phyloP scores from a whole-genome alignment of 208 protist species.

The Novymonas esmeraldas region DNA sequence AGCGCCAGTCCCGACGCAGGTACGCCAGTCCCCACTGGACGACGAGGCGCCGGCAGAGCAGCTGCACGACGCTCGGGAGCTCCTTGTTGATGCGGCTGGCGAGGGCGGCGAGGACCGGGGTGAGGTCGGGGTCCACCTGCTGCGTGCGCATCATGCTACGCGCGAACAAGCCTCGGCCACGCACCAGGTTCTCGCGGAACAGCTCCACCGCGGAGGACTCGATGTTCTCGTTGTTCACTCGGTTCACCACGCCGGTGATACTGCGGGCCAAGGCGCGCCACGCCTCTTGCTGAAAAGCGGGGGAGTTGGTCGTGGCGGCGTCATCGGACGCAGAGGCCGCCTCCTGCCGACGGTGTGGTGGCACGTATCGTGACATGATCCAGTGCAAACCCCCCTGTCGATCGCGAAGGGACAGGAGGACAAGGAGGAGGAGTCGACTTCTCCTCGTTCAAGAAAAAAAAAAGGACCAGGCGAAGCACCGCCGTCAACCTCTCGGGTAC shows the following conservation, averaged over 20 bases:
- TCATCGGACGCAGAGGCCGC: slow-evolving; percentile 28
- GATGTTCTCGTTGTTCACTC: slow-evolving; percentile 95
- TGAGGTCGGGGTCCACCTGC: slow-evolving; percentile 94
- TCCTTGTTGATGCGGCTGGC: slow-evolving; percentile 97
- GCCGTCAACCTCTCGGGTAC: too few relatives aligned
- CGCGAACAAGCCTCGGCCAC: slow-evolving; percentile 96
- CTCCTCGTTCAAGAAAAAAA: too few relatives aligned
- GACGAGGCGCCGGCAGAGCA: slow-evolving; percentile 94
- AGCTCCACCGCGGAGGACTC: slow-evolving; percentile 94
- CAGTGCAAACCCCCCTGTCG: too few relatives aligned
- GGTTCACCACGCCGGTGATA: slow-evolving; percentile 98
- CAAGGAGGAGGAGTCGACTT: too few relatives aligned
- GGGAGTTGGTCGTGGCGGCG: slow-evolving; percentile 25
- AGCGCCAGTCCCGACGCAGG: slow-evolving; percentile 91
- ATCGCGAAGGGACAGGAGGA: not conserved
- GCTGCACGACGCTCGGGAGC: slow-evolving; percentile 95
- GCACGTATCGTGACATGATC: slow-evolving; percentile 77
- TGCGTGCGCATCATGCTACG: slow-evolving; percentile 95
- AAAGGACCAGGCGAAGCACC: too few relatives aligned
- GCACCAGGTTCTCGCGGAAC: slow-evolving; percentile 98
- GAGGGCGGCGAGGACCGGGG: slow-evolving; percentile 96
- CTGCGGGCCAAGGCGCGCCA: slow-evolving; percentile 98
- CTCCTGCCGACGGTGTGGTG: slow-evolving; percentile 63
- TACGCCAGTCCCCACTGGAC: slow-evolving; percentile 88
- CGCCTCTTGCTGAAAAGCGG: slow-evolving; percentile 83